Percentiles rank a stretch among this genome's conserved stretches.
phyloP scores from a whole-genome alignment of 2,329 filamentous ascomycete genomes.

The Aspergillus quadricinctus region DNA sequence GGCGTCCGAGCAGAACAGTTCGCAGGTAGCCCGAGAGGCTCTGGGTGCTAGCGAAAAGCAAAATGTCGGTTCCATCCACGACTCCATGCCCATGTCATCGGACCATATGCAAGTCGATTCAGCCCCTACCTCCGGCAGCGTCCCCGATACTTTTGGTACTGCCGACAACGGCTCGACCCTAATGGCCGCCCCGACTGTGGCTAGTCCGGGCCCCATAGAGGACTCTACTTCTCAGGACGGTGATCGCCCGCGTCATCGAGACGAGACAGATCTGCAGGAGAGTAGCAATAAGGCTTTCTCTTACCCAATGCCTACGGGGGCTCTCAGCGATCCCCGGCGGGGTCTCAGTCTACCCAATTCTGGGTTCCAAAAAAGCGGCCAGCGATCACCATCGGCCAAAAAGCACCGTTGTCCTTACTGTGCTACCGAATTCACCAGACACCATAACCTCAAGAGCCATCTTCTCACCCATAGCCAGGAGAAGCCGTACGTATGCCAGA shows the following conservation, averaged over 20 bases:
- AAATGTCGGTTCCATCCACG: slow-evolving; percentile 38
- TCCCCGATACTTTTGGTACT: slow-evolving; percentile 46
- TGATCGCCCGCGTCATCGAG: slow-evolving; percentile 36
- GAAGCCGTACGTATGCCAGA: slow-evolving; percentile 90
- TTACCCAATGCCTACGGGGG: slow-evolving; percentile 56
- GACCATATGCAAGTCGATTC: slow-evolving; percentile 44
- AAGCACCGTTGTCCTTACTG: slow-evolving; percentile 97
- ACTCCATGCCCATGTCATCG: slow-evolving; percentile 46
- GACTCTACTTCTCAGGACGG: slow-evolving; percentile 41
- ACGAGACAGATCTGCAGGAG: slow-evolving; percentile 36
- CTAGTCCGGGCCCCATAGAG: slow-evolving; percentile 45
- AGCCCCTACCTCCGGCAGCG: slow-evolving; percentile 51
- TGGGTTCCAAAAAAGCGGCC: slow-evolving; percentile 52
- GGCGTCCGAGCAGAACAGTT: slow-evolving; percentile 32
- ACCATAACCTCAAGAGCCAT: slow-evolving; percentile 97
- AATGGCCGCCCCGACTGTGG: slow-evolving; percentile 47
- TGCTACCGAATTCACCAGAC: slow-evolving; percentile 91
- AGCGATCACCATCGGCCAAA: slow-evolving; percentile 71
- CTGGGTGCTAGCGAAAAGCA: slow-evolving; percentile 36
- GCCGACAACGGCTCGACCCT: slow-evolving; percentile 50
- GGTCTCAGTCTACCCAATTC: slow-evolving; percentile 57
- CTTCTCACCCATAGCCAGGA: slow-evolving; percentile 96
- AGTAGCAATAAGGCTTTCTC: slow-evolving; percentile 55
- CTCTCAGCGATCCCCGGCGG: slow-evolving; percentile 49
- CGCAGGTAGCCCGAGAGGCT: slow-evolving; percentile 40